These are phyloP conservation scores for Pseudogymnoascus sp. DNA, from an alignment of 2,329 filamentous ascomycete species.

Conservation along the genomic window DNA sequence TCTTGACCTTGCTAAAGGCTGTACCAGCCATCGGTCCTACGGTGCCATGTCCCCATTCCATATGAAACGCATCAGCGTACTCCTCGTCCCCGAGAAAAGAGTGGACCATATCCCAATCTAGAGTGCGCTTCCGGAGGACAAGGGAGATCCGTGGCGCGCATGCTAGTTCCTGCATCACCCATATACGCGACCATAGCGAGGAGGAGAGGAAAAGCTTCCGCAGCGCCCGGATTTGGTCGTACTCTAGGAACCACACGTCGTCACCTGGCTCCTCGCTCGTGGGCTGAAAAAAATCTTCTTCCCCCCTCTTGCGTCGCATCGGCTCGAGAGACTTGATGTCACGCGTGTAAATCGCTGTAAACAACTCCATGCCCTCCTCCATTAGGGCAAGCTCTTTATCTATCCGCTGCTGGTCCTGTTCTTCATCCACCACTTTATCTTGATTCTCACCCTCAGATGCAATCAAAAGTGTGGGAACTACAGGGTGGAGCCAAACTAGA, in stretches of 20 bases:
- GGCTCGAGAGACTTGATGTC: not conserved
- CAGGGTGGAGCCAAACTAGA: constrained; percentile 10
- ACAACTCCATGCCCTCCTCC: not conserved
- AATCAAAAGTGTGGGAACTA: not conserved
- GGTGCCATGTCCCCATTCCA: not conserved
- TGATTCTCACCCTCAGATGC: not conserved
- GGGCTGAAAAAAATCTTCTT: not conserved
- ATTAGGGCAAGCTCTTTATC: not conserved
- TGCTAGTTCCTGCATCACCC: constrained; percentile 14
- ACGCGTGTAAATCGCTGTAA: not conserved
- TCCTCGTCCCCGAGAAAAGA: not conserved
- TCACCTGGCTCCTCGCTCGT: not conserved
- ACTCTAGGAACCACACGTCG: not conserved
- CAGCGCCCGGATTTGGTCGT: not conserved
- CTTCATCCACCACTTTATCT: not conserved
- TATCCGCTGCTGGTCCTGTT: not conserved
- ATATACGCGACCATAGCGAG: constrained; percentile 12
- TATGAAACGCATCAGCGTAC: constrained; percentile 7
- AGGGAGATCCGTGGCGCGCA: constrained; percentile 13
- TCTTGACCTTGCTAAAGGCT: not conserved
- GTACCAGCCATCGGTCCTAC: not conserved
- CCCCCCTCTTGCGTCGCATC: not conserved
- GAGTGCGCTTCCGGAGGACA: not conserved
- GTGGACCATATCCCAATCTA: constrained; percentile 13
- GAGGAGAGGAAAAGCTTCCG: not conserved